Evolutionary conservation across 306 rosid genomes (phyloP), one percentile per base, ranked within the genome.

Genomic region (Glycyrrhiza uralensis): DNA sequence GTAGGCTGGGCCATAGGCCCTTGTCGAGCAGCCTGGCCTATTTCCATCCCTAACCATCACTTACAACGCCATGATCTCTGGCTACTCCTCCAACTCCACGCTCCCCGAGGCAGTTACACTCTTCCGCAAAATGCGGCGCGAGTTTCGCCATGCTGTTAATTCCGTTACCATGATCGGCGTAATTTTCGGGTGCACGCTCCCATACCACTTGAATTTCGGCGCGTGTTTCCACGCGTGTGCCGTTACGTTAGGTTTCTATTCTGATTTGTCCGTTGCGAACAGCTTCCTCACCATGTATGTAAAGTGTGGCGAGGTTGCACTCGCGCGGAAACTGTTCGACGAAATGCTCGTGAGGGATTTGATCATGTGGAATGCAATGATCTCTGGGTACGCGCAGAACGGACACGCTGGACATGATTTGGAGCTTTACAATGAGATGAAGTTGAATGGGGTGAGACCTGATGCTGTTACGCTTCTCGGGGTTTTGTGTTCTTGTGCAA

Each of bases 281-380:
- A 89, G 96, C 69, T 85, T 91, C 75, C 75, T 94, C 0, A 86
- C 98, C 0, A 89, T 93, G 97, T 90, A 93, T 66, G 85, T 85
- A 2, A 93, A 86, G 69, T 91, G 92, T 42, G 94, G 94, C 0
- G 84, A 75, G 55, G 76, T 89, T 49, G 72, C 75, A n/a, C 11
- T 14, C 19, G 96, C 92, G 4, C 85, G 86, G 26, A 35, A 33
- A 1, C 6, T 91, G 73, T 93, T 93, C 68, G 92, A 91, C 63
- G 84, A 42, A 50, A 86, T 91, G 85, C 68, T 68, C 7, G 85
- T 59, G 3, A 91, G 66, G 78, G 85, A 89, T 91, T 83, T 91
- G 87, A 89, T 90, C 66, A 65, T 92, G 55, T 91, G 98, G 97
- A 93, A 93, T 41, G 96, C 98, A 0, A 87, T 93, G 94, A 83